Percentiles rank a stretch among this genome's conserved stretches.
Evolutionary conservation across 2,329 filamentous ascomycete genomes (phyloP).

Genomic region (Verticillium dahliae): DNA sequence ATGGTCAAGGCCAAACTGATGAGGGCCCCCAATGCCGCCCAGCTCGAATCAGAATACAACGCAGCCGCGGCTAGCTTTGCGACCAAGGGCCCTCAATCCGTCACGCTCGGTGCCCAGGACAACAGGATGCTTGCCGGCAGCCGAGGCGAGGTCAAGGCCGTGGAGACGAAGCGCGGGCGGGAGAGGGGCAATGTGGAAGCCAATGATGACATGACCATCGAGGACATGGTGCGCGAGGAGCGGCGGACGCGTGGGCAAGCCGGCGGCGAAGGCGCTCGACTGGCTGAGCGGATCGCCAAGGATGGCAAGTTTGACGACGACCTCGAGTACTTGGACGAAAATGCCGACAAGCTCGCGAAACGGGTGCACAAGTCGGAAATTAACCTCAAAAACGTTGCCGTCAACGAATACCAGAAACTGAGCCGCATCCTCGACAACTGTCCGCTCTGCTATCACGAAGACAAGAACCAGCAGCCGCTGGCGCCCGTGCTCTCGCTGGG

Average conservation of each 20-base stretch:
- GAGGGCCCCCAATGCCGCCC: slow-evolving; percentile 65
- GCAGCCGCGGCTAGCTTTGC: slow-evolving; percentile 58
- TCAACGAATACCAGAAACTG: slow-evolving; percentile 84
- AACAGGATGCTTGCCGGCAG: slow-evolving; percentile 78
- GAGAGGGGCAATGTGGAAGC: slow-evolving; percentile 82
- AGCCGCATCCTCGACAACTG: slow-evolving; percentile 81
- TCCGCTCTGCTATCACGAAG: slow-evolving; percentile 88
- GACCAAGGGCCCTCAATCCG: slow-evolving; percentile 54
- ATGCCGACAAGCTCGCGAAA: slow-evolving; percentile 81
- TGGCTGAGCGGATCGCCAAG: slow-evolving; percentile 91
- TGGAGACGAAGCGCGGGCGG: slow-evolving; percentile 74
- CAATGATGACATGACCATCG: slow-evolving; percentile 92
- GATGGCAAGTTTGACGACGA: slow-evolving; percentile 87
- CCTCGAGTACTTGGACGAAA: slow-evolving; percentile 96
- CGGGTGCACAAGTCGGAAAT: slow-evolving; percentile 82
- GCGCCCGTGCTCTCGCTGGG: slow-evolving; percentile 83
- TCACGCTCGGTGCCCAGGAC: slow-evolving; percentile 82
- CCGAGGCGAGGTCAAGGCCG: slow-evolving; percentile 65
- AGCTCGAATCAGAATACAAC: slow-evolving; percentile 81
- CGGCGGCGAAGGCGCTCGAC: slow-evolving; percentile 72
- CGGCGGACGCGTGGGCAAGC: slow-evolving; percentile 71
- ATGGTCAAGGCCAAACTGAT: slow-evolving; percentile 94
- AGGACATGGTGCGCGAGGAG: slow-evolving; percentile 96
- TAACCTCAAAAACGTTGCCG: slow-evolving; percentile 80
- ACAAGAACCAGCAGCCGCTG: slow-evolving; percentile 63